Percentiles rank a stretch among this genome's conserved stretches.
Conservation (phyloP, 208 protist genomes). For the Phytomonas sp. region DNA sequence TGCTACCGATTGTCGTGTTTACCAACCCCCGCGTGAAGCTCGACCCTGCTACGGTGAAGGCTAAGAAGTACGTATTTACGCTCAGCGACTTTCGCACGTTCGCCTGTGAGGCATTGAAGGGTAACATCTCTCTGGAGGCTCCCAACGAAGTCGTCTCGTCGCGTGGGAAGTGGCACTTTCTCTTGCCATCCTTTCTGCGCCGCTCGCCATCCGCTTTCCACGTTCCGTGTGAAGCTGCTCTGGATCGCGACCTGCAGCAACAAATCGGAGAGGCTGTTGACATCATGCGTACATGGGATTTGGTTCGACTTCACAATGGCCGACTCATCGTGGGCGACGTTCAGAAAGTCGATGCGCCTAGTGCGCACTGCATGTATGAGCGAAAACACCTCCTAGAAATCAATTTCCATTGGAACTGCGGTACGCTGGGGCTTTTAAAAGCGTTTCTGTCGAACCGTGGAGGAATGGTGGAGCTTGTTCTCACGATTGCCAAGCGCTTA, state of each 20-base stretch:
- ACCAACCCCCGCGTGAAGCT: slow-evolving; percentile 59
- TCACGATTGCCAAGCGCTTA: slow-evolving; percentile 56
- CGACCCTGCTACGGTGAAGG: slow-evolving; percentile 57
- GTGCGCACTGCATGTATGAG: slow-evolving; percentile 40
- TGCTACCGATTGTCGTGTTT: slow-evolving; percentile 85
- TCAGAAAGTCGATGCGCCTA: slow-evolving; percentile 34
- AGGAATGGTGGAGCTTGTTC: slow-evolving; percentile 41
- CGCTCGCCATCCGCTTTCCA: slow-evolving; percentile 3
- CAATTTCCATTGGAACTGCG: slow-evolving; percentile 55
- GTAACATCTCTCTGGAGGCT: slow-evolving; percentile 26
- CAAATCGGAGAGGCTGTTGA: slow-evolving; percentile 42
- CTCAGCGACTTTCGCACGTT: slow-evolving; percentile 47
- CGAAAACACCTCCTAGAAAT: slow-evolving; percentile 69
- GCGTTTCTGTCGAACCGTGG: slow-evolving; percentile 42
- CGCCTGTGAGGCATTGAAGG: slow-evolving; percentile 29
- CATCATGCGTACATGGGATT: slow-evolving; percentile 77
- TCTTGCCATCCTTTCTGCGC: not conserved
- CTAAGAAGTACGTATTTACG: slow-evolving; percentile 68
- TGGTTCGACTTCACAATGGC: slow-evolving; percentile 71
- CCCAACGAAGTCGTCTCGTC: slow-evolving; percentile 13
- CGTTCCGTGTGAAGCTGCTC: not conserved
- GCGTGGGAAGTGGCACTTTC: not conserved
- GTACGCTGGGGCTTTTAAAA: slow-evolving; percentile 28
- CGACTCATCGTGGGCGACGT: slow-evolving; percentile 64
- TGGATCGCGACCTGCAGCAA: slow-evolving; percentile 19